Percentiles rank a stretch among this genome's conserved stretches.
These are phyloP conservation scores for Rosa persica DNA, from an alignment of 306 rosid genomes.

Conservation along the genomic window DNA sequence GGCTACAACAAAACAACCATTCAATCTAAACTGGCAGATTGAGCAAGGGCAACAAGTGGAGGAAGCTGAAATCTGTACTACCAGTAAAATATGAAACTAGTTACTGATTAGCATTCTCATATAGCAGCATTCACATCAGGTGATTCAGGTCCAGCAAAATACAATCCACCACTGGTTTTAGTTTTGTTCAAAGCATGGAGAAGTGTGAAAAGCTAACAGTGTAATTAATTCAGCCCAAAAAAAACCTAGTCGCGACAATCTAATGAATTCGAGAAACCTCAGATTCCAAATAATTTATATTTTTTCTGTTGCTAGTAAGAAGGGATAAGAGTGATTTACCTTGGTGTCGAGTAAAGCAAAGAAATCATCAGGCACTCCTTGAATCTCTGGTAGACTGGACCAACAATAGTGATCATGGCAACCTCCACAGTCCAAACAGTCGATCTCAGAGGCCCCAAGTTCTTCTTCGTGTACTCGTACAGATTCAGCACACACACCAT, in stretches of 20 bases:
- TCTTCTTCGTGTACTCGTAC: slow-evolving; percentile 64
- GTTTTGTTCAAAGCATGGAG: neutral
- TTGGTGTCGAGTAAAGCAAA: slow-evolving; percentile 56
- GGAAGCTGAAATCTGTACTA: neutral
- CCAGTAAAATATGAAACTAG: neutral
- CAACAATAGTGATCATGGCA: slow-evolving; percentile 44
- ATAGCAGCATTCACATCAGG: neutral
- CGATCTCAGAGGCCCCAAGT: slow-evolving; percentile 64
- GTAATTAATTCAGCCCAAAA: neutral
- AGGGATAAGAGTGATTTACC: slow-evolving; percentile 31
- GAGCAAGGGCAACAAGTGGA: neutral
- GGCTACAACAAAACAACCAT: too few relatives aligned
- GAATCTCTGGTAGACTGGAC: slow-evolving; percentile 60
- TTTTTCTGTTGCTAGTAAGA: neutral
- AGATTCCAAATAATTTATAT: neutral
- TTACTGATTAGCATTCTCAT: neutral
- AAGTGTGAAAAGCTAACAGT: neutral
- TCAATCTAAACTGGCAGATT: neutral
- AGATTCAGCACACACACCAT: slow-evolving; percentile 43
- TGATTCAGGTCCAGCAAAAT: neutral
- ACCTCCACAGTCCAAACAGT: slow-evolving; percentile 54
- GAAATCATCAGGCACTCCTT: slow-evolving; percentile 54
- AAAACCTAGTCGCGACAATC: neutral
- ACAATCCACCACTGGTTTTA: neutral
- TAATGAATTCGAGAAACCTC: neutral